These are phyloP conservation scores for Silene uniflora DNA, from an alignment of 148 eudicot genomes.

Conservation along the genomic window DNA sequence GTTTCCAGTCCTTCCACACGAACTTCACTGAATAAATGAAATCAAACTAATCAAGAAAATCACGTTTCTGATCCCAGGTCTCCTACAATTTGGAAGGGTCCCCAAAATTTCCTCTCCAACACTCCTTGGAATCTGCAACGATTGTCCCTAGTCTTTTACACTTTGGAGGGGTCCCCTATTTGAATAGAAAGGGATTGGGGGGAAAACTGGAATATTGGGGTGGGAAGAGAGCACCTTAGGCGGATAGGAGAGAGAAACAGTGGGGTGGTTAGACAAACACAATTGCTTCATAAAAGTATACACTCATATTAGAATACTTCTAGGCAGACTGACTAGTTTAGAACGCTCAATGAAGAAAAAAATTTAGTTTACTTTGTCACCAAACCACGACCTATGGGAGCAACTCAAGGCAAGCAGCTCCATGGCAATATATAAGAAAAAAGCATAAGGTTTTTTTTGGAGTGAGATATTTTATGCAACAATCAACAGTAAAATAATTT, in stretches of 20 bases:
- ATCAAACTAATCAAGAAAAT: conserved; percentile 13
- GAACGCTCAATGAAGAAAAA: too few species aligned
- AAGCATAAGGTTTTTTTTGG: too few species aligned
- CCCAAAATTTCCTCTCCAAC: not conserved
- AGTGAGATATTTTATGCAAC: not conserved
- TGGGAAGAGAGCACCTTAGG: not conserved
- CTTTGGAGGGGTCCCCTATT: not conserved
- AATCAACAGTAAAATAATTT: not conserved
- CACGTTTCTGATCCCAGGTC: not conserved
- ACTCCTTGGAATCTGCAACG: not conserved
- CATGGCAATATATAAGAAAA: too few species aligned
- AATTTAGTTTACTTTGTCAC: too few species aligned
- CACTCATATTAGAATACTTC: too few species aligned
- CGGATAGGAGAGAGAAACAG: too few species aligned
- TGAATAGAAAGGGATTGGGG: not conserved
- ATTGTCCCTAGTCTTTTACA: not conserved
- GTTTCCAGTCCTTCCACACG: conserved; percentile 88
- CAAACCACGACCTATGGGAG: too few species aligned
- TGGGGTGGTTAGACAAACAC: too few species aligned
- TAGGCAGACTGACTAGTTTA: too few species aligned
- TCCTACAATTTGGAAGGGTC: not conserved
- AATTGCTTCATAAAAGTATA: too few species aligned
- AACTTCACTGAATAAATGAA: conserved; percentile 57
- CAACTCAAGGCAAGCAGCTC: too few species aligned
- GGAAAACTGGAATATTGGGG: not conserved